phyloP scores from a whole-genome alignment of 495 filamentous ascomycete genomes.

The Tricharina praecox region DNA sequence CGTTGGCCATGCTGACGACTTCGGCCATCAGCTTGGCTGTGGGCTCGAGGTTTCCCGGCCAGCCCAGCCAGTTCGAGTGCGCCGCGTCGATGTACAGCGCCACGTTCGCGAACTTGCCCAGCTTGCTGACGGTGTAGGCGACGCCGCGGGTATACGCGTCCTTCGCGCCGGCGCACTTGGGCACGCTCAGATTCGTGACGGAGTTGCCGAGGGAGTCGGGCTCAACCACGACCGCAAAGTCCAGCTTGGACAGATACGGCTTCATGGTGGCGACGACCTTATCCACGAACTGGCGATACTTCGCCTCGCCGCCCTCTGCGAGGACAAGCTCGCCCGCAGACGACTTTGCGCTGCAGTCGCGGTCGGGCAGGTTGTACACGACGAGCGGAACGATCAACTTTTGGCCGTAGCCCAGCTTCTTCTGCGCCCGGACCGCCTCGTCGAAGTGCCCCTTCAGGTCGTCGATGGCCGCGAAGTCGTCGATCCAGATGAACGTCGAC shows the following conservation, averaged over 20 bases:
- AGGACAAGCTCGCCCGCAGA: slow-evolving; percentile 43
- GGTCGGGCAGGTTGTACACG: slow-evolving; percentile 49
- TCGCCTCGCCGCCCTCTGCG: slow-evolving; percentile 33
- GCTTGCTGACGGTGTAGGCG: slow-evolving; percentile 38
- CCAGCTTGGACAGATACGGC: slow-evolving; percentile 26
- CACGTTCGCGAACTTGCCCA: slow-evolving; percentile 40
- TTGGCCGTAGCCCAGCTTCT: slow-evolving; percentile 31
- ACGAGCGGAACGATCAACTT: slow-evolving; percentile 37
- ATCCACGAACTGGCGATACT: slow-evolving; percentile 48
- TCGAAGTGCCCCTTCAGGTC: slow-evolving; percentile 26
- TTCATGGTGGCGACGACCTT: slow-evolving; percentile 24
- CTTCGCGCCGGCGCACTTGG: slow-evolving; percentile 40
- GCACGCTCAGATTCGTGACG: slow-evolving; percentile 38
- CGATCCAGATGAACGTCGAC: slow-evolving; percentile 41
- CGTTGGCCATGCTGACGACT: slow-evolving; percentile 35
- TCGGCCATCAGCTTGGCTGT: slow-evolving; percentile 36
- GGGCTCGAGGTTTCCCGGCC: slow-evolving; percentile 15
- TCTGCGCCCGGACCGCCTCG: slow-evolving; percentile 36
- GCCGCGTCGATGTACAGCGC: slow-evolving; percentile 48
- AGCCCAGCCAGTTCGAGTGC: slow-evolving; percentile 24
- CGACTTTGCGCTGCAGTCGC: slow-evolving; percentile 45
- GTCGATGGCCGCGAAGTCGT: slow-evolving; percentile 24
- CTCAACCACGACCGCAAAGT: slow-evolving; percentile 34
- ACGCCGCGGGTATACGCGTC: slow-evolving; percentile 39
- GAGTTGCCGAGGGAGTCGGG: slow-evolving; percentile 48